Percentiles rank a stretch among this genome's conserved stretches.
Evolutionary conservation across 257 asterid species (phyloP).

Genomic region (Nicotiana undulata): DNA sequence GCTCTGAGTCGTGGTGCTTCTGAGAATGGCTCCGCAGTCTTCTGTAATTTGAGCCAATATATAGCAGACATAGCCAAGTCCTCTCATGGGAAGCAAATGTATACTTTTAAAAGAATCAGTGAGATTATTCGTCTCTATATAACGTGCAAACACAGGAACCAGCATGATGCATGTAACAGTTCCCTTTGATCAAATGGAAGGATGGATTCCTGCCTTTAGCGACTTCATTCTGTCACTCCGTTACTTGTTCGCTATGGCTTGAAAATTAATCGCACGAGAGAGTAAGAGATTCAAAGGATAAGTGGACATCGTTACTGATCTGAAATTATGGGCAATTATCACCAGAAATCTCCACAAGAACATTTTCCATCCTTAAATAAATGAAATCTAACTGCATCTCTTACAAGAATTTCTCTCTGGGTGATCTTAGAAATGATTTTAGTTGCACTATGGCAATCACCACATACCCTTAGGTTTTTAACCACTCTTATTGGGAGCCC

Average conservation of each 20-base stretch:
- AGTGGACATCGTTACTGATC: not conserved
- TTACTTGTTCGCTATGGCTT: no score
- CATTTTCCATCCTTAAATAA: constrained; percentile 37
- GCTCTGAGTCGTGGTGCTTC: not conserved
- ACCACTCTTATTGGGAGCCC: constrained; percentile 33
- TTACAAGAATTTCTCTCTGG: constrained; percentile 33
- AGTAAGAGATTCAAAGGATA: no score
- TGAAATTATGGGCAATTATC: not conserved
- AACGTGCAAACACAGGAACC: not conserved
- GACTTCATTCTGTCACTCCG: no score
- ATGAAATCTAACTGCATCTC: constrained; percentile 41
- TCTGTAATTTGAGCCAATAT: not conserved
- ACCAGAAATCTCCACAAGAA: constrained; percentile 48
- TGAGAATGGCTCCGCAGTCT: not conserved
- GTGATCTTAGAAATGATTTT: constrained; percentile 42
- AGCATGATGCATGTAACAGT: not conserved
- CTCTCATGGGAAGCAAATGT: not conserved
- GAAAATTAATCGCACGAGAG: no score
- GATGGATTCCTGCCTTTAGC: no score
- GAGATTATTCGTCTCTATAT: not conserved
- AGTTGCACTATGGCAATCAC: constrained; percentile 41
- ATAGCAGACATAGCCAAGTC: not conserved
- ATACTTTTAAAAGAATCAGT: not conserved
- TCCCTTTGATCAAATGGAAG: no score
- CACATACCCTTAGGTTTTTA: constrained; percentile 37